Evolutionary conservation across 1,139 yeast species (phyloP).

Genomic region (Suhomyces kunorum): DNA sequence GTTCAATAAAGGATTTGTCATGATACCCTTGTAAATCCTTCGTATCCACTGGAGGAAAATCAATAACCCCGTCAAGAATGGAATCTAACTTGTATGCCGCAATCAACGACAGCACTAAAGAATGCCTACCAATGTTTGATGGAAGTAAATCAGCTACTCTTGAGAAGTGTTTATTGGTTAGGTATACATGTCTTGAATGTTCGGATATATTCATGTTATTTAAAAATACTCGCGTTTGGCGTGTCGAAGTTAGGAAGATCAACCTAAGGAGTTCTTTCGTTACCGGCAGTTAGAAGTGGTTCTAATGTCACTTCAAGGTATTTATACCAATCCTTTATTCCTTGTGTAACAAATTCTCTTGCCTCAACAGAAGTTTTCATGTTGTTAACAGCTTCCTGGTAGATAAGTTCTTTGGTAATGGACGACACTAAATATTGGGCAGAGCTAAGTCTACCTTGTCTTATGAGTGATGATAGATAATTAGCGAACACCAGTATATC

Average conservation of each 20-base stretch:
- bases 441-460: conserved; percentile 23
- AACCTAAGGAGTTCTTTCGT: background rate
- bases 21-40: conserved; percentile 42
- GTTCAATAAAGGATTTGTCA: conserved; percentile 36
- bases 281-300: background rate
- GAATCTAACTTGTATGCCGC: conserved; percentile 41
- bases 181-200: conserved; percentile 23
- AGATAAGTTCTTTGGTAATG: conserved; percentile 20
- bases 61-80: conserved; percentile 25
- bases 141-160: conserved; percentile 48
- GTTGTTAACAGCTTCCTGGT: conserved; percentile 18
- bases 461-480: conserved; percentile 26
- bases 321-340: conserved; percentile 25
- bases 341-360: conserved; percentile 17
- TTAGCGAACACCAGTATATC: conserved; percentile 47
- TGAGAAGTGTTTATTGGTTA: conserved; percentile 24
- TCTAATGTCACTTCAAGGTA: conserved; percentile 14
- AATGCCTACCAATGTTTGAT: conserved; percentile 52
- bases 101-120: conserved; percentile 45
- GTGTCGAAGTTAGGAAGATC: background rate
- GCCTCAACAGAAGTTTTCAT: background rate
- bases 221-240: background rate
- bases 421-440: conserved; percentile 24
- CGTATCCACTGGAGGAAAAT: conserved; percentile 24
- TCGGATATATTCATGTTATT: background rate